A percentile compares a stretch with the other conserved stretches of the same genome.
These are phyloP conservation scores for Ricinus communis DNA, from an alignment of 345 rosid genomes.

Conservation along the genomic window DNA sequence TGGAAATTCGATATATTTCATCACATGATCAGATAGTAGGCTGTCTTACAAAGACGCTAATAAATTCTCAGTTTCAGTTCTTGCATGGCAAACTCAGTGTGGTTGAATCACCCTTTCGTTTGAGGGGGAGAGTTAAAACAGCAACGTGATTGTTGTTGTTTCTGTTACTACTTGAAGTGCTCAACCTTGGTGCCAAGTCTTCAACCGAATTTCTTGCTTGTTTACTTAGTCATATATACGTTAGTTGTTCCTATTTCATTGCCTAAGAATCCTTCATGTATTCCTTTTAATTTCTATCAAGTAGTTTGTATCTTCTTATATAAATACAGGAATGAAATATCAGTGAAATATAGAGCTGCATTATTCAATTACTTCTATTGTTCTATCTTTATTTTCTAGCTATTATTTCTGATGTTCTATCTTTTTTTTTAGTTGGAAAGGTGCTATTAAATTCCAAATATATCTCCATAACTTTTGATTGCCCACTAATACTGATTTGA, in stretches of 20 bases:
- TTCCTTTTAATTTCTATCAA: not conserved
- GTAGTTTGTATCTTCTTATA: not conserved
- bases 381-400: too few species aligned
- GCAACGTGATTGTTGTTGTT: not conserved
- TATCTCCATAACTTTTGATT: too few species aligned
- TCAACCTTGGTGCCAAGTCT: not conserved
- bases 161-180: too few species aligned
- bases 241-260: not conserved
- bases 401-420: too few species aligned
- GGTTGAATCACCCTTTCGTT: not conserved
- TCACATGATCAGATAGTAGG: not conserved
- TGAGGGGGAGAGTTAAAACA: not conserved
- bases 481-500: too few species aligned
- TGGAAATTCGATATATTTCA: not conserved
- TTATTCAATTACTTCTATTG: not conserved
- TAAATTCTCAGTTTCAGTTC: not conserved
- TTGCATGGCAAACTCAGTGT: not conserved
- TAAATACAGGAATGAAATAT: not conserved
- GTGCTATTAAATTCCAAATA: too few species aligned
- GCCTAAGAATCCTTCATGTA: not conserved
- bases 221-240: not conserved
- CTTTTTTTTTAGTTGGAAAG: too few species aligned
- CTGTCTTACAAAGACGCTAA: not conserved
- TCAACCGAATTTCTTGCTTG: not conserved
- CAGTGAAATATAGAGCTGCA: not conserved